Evolutionary conservation across 371 early-diverging fungal species (phyloP).

Genomic region (Synchytrium microbalum): DNA sequence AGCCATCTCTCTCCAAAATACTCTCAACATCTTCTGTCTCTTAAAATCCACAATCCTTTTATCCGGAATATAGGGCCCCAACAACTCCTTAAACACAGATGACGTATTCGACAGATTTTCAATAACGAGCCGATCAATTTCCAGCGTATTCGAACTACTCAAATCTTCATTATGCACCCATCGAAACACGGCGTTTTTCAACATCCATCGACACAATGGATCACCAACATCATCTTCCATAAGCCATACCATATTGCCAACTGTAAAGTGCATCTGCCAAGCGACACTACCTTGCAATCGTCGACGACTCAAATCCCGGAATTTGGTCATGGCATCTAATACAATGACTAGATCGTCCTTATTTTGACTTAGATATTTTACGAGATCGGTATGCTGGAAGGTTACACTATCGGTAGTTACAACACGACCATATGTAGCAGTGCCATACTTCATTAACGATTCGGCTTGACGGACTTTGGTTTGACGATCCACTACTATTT

Average conservation of each 20-base stretch:
- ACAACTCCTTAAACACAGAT: conserved; percentile 51
- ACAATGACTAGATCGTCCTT: conserved; percentile 61
- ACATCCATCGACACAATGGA: conserved; percentile 51
- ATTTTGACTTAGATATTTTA: conserved; percentile 22
- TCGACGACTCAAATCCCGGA: conserved; percentile 33
- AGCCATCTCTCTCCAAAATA: conserved; percentile 63
- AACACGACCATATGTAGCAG: background rate
- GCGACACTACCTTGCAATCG: conserved; percentile 11
- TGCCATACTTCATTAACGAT: conserved; percentile 24
- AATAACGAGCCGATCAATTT: conserved; percentile 62
- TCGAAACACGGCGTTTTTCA: conserved; percentile 40
- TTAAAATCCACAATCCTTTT: conserved; percentile 45
- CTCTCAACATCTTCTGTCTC: conserved; percentile 72
- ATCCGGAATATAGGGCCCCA: conserved; percentile 55
- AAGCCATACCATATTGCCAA: conserved; percentile 49
- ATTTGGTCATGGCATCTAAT: conserved; percentile 58
- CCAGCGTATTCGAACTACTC: conserved; percentile 53
- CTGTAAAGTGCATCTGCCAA: conserved; percentile 22
- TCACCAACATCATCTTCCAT: conserved; percentile 41
- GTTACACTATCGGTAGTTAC: background rate
- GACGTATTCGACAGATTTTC: conserved; percentile 41
- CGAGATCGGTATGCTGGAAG: conserved; percentile 12
- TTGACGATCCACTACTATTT: conserved; percentile 58
- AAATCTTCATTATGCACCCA: conserved; percentile 55
- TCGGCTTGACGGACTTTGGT: conserved; percentile 45